phyloP scores from a whole-genome alignment of 352 stramenopile genomes.

The Thalassiosira livingstoniorum region DNA sequence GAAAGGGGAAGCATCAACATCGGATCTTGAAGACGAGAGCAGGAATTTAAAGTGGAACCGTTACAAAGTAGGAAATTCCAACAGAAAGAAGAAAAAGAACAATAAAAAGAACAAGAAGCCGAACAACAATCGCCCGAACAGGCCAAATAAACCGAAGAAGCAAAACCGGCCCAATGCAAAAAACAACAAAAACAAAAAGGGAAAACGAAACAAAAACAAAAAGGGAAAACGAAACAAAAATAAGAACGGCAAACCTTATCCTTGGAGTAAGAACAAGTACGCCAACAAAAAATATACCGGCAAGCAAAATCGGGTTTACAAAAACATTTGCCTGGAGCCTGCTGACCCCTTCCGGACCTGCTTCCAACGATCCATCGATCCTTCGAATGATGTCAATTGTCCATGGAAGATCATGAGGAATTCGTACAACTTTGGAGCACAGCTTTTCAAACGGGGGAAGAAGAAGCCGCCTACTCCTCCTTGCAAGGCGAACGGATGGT shows the following conservation, averaged over 20 bases:
- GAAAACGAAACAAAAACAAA: not conserved
- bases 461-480: not conserved
- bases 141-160: too few species aligned
- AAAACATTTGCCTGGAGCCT: not conserved
- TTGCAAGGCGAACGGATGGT: not conserved
- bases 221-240: not conserved
- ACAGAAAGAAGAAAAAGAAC: not conserved
- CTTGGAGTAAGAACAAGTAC: not conserved
- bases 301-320: conserved; percentile 4
- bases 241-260: not conserved
- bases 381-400: conserved; percentile 1
- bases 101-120: conserved; percentile 1
- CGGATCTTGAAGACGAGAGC: not conserved
- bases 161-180: too few species aligned
- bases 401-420: not conserved
- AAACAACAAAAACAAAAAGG: conserved; percentile 1
- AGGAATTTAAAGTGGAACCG: not conserved
- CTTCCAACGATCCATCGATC: not conserved
- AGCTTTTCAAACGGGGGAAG: not conserved
- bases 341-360: not conserved
- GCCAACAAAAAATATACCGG: not conserved
- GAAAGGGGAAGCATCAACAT: too few species aligned
- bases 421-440: not conserved
- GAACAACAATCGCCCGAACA: not conserved
- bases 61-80: not conserved